phyloP scores from a whole-genome alignment of 768 basidiomycete species.

The Amanita thiersii region DNA sequence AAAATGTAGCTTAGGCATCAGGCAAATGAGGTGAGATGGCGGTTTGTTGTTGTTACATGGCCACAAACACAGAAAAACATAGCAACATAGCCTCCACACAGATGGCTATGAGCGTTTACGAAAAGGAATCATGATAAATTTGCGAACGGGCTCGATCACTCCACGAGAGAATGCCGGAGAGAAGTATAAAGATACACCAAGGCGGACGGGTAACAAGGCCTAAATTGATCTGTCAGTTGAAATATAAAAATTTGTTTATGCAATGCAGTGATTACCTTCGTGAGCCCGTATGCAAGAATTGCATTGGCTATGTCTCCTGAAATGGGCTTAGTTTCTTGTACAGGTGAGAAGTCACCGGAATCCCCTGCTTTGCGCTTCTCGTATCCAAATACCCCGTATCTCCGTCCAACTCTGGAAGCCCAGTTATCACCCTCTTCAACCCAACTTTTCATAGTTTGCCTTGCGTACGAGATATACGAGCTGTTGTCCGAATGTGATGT shows the following conservation, averaged over 20 bases:
- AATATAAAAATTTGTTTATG: not conserved
- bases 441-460: slow-evolving; percentile 44
- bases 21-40: not conserved
- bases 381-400: slow-evolving; percentile 79
- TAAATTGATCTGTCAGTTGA: slow-evolving; percentile 18
- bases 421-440: slow-evolving; percentile 70
- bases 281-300: slow-evolving; percentile 70
- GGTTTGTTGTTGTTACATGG: not conserved
- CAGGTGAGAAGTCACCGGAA: slow-evolving; percentile 17
- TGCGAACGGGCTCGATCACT: slow-evolving; percentile 56
- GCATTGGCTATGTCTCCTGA: slow-evolving; percentile 79
- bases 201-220: slow-evolving; percentile 68
- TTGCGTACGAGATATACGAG: slow-evolving; percentile 29
- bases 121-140: slow-evolving; percentile 22
- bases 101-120: slow-evolving; percentile 12
- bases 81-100: not conserved
- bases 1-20: slow-evolving; percentile 47
- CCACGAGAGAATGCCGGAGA: slow-evolving; percentile 65
- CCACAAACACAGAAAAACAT: not conserved
- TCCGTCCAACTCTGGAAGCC: slow-evolving; percentile 60
- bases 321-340: slow-evolving; percentile 29
- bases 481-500: slow-evolving; percentile 4
- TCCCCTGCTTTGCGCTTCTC: slow-evolving; percentile 37
- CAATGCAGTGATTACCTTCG: slow-evolving; percentile 75
- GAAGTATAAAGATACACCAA: slow-evolving; percentile 65